Evolutionary conservation across 2,329 filamentous ascomycete genomes (phyloP), one percentile per base, ranked within the genome.

Genomic region (Calonectria hawksworthii): DNA sequence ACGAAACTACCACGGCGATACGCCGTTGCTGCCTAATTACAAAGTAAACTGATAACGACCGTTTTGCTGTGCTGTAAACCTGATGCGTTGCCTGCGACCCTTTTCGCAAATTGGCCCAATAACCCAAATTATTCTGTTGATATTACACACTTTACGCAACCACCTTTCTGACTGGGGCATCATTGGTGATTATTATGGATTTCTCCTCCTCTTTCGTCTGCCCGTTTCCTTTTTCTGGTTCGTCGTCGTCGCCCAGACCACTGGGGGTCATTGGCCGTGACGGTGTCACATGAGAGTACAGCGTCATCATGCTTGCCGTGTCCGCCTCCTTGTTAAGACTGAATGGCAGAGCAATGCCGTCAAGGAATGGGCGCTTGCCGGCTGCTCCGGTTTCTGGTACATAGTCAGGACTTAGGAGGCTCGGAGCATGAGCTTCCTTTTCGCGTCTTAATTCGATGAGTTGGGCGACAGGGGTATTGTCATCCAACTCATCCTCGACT

Each of bases 311-410:
- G 84, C 93, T 95, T 0, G 93, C 93, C 23, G 92, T 94, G 5
- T 91, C 90, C 2, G 90, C 90, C 26, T 93, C 89, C 77, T 90
- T 90, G 68, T 90, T 89, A 18, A 96, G 83, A 72, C 91, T 94
- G 81, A 96, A 96, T 0, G 94, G 94, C 78, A 95, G 90, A 0
- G 94, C 93, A 32, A 95, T 90, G 0, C 93, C 93, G 26, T 91
- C 92, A 8, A 94, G 87, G 59, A 92, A 92, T 0, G 94, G 93
- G 3, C 94, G 87, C 80, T 93, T 94, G 7, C 90, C 90, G 0
- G 89, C 87, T 4, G 89, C 87, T 0, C 89, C 90, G 0, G 91
- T 86, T 75, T 88, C 84, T 56, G 89, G 84, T 0, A 83, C 80
- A 64, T 86, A 86, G 36, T 86, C 80, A 0, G 87, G 85, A 11